phyloP scores from a whole-genome alignment of 345 rosid genomes.

The Hevea brasiliensis region DNA sequence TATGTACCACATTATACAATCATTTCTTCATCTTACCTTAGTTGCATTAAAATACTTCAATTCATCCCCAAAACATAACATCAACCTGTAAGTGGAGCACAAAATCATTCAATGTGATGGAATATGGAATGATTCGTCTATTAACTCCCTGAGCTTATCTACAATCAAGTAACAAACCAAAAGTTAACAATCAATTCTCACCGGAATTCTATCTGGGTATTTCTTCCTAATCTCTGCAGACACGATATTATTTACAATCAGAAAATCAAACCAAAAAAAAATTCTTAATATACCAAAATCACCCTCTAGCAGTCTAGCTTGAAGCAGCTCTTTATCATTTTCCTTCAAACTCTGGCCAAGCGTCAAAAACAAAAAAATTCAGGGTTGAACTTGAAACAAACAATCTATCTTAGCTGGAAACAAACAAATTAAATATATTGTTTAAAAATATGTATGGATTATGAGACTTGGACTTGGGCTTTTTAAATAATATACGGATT shows the following conservation, averaged over 20 bases:
- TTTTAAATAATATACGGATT: too few species aligned
- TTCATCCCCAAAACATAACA: neutral
- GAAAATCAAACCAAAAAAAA: conserved; percentile 13
- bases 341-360: neutral
- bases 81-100: neutral
- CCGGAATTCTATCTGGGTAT: conserved; percentile 76
- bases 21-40: neutral
- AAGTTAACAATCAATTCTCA: conserved; percentile 17
- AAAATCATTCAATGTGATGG: too few species aligned
- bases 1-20: neutral
- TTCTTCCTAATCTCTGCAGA: conserved; percentile 65
- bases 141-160: neutral
- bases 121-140: too few species aligned
- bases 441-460: too few species aligned
- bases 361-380: neutral
- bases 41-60: neutral
- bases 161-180: neutral
- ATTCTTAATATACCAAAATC: conserved; percentile 73
- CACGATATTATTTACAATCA: neutral
- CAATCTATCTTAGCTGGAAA: too few species aligned
- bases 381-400: too few species aligned
- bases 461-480: too few species aligned
- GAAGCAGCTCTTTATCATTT: conserved; percentile 56
- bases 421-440: neutral
- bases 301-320: conserved; percentile 64